Base-by-base conservation (phyloP, 2,329 filamentous ascomycete genomes). In the Aureobasidium leucospermi region DNA sequence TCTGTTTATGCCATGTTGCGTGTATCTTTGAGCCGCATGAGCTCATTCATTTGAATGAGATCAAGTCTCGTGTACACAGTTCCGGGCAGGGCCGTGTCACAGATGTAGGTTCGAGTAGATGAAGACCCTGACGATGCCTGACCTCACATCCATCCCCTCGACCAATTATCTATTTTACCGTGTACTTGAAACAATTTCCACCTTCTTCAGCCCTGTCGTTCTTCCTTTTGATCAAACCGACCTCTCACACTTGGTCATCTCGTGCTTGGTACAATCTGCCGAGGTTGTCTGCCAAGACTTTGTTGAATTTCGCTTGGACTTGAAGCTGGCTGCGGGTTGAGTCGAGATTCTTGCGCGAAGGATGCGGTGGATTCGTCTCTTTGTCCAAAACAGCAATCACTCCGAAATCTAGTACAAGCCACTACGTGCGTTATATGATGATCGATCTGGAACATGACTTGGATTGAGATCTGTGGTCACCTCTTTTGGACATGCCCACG, bases 181-280 rank as follows among this genome's bases (percentile, higher is more conserved):
- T 23, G 34, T 16, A 31, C 10, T 7, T 36, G 34, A 52, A 41
- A 52, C 23, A 34, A 52, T 43, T 55, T 43, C 39, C 51, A 29
- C 29, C 28, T 43, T 52, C 36, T 52, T 55, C 51, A 55, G 51
- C 51, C 51, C 51, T 55, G 39, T 34, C 51, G 39, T 41, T 41
- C 13, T 31, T 41, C 5, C 31, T 16, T 10, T 36, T 8, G 13
- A 41, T 19, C 38, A 31, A n/a, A 3, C 13, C 3, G 6, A 41
- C 34, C 36, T 29, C 31, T 53, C 49, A 41, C 23, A 7, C 19
- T 34, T 31, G 23, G 10, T 7, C 9, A 15, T 29, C 5, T 43
- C 15, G 23, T 15, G 16, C 28, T 34, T 43, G 51, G 36, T 19
- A 15, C 5, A 6, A 23, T 9, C 38, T 39, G 38, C 36, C 49